Conservation (phyloP, 2,329 filamentous ascomycete genomes). For the Akanthomyces dipterigenus region DNA sequence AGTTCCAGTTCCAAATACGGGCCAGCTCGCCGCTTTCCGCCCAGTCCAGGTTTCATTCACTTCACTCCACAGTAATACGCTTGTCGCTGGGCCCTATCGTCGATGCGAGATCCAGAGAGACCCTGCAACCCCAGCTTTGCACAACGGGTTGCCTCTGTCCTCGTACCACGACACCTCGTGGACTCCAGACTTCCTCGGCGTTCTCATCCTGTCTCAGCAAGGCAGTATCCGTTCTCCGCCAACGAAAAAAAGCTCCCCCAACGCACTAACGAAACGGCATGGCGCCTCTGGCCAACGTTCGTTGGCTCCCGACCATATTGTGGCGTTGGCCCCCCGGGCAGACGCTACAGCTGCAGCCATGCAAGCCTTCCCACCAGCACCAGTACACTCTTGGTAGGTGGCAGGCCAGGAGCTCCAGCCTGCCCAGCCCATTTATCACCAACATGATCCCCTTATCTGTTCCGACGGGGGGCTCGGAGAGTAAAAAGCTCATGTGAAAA, state of each 20-base stretch:
- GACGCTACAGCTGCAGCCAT: not conserved
- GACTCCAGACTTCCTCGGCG: not conserved
- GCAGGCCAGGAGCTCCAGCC: not conserved
- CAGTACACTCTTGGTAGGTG: not conserved
- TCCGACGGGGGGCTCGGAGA: not conserved
- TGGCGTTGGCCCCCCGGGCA: not conserved
- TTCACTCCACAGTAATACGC: not conserved
- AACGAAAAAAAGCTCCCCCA: not conserved
- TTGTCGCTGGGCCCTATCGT: not conserved
- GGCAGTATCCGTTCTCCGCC: not conserved
- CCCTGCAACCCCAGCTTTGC: not conserved
- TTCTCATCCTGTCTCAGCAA: not conserved
- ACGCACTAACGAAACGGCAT: conserved; percentile 7
- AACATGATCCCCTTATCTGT: not conserved
- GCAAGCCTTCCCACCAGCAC: not conserved
- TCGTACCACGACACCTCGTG: not conserved
- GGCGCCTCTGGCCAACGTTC: not conserved
- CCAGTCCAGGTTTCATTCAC: not conserved
- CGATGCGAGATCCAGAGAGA: not conserved
- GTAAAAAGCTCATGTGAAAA: conserved; percentile 1
- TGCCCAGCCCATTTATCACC: conserved; percentile 5
- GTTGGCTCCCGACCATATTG: not conserved
- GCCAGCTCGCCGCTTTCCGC: not conserved
- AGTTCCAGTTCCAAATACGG: conserved; percentile 2
- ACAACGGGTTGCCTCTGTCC: not conserved